Evolutionary conservation across 176 grass and related monocot genomes (phyloP).

Genomic region (Carex littledalei): DNA sequence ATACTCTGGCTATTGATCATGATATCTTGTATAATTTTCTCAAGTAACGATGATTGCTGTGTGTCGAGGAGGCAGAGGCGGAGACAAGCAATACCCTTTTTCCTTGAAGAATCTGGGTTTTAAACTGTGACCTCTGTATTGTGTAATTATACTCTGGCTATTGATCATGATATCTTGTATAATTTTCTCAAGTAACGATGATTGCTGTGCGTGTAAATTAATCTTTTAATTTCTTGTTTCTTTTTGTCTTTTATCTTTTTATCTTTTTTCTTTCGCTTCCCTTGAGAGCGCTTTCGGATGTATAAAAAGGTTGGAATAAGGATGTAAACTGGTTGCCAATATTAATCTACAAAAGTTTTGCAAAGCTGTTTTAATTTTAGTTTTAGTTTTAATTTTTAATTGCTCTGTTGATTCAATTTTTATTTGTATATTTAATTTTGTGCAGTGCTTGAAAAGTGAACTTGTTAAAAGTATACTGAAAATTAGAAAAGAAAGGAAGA

Average conservation of each 20-base stretch:
- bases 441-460: neutral
- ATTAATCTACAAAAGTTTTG: neutral
- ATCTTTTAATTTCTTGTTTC: neutral
- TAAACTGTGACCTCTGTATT: slow-evolving; percentile 24
- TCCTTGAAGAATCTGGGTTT: slow-evolving; percentile 18
- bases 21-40: slow-evolving; percentile 80
- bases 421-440: neutral
- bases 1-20: slow-evolving; percentile 66
- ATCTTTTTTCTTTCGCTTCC: neutral
- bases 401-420: neutral
- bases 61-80: slow-evolving; percentile 8
- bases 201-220: slow-evolving; percentile 13
- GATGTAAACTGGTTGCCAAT: neutral
- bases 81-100: neutral
- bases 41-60: slow-evolving; percentile 32
- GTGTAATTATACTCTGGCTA: slow-evolving; percentile 76
- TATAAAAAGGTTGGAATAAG: slow-evolving; percentile 7
- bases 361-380: neutral
- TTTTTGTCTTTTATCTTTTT: neutral
- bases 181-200: slow-evolving; percentile 62
- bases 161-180: slow-evolving; percentile 59
- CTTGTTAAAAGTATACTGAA: neutral
- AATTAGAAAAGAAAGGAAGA: neutral
- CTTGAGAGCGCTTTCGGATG: neutral
- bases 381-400: neutral